Base-by-base conservation (phyloP, 352 stramenopile species). In the Globisporangium rhizosaccharum region DNA sequence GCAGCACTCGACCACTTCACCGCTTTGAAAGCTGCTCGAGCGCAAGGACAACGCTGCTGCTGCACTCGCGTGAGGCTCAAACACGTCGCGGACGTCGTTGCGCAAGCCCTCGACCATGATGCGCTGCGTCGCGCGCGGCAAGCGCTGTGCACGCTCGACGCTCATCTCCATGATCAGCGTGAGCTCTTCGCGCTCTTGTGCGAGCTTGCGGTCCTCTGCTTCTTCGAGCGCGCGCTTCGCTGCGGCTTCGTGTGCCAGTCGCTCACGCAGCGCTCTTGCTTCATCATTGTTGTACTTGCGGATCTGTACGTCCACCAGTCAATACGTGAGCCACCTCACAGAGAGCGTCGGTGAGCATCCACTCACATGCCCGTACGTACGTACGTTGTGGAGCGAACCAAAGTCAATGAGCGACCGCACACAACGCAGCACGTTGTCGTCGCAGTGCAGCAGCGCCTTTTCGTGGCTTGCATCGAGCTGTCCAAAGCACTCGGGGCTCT, bases 401-500 rank as follows among this genome's bases (percentile, higher is more conserved):
- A 85, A 73, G 51, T 85, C 73, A 17, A 88, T 53, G n/a, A 72
- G 62, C 5, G 59, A 20, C 6, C 66, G 70, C 0, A 79, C 78
- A 9, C 79, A 61, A 3, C 52, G 65, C n/a, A 88, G 41, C 4
- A 90, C 70, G 45, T 70, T 68, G 25, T 90, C 76, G 50, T 88
- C 78, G 0, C 75, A 71, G 50, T 90, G 78, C 11, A 88, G 66
- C 69, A 84, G 75, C 3, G 78, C 81, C 44, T 76, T 79, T 10
- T 75, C 59, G 44, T 90, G 88, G 23, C 77, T 57, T 30, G 62
- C 63, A 53, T 87, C 67, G 17, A 90, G 69, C 47, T 76, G 61
- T n/a, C 67, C 54, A 56, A 88, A 90, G 42, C 65, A 78, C 65
- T 85, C 81, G 41, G 81, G 81, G 25, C 62, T 76, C 55, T 90